Conservation (phyloP, 805 yeast species). For the Torulaspora microellipsoides region DNA sequence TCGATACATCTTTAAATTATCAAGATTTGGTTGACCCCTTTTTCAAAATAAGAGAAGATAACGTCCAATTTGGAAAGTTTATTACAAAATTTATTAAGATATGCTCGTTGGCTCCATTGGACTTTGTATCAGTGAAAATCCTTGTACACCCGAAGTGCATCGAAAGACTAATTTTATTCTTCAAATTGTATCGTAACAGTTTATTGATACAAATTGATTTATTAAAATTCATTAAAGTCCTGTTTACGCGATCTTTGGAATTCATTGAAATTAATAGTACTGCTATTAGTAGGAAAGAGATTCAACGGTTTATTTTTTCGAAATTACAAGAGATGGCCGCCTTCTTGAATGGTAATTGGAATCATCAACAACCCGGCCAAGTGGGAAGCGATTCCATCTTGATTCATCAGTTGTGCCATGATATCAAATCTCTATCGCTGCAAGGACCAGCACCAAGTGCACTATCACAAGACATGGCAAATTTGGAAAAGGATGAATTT, state of each 20-base stretch:
- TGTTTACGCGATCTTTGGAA: slow-evolving; percentile 24
- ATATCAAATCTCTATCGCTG: slow-evolving; percentile 17
- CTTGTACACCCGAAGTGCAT: slow-evolving; percentile 17
- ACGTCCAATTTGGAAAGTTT: slow-evolving; percentile 26
- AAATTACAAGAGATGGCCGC: slow-evolving; percentile 13
- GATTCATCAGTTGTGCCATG: slow-evolving; percentile 32
- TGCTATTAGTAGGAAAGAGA: slow-evolving; percentile 4
- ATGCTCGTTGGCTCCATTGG: slow-evolving; percentile 24
- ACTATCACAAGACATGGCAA: neutral
- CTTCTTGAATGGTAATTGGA: slow-evolving; percentile 28
- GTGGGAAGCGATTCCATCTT: slow-evolving; percentile 35
- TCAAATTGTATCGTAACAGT: slow-evolving; percentile 29
- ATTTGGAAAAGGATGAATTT: slow-evolving; percentile 9
- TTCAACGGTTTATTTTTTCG: slow-evolving; percentile 2
- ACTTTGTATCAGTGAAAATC: slow-evolving; percentile 16
- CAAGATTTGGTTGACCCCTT: slow-evolving; percentile 19
- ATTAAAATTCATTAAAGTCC: slow-evolving; percentile 29
- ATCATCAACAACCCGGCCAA: slow-evolving; percentile 14
- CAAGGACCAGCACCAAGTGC: slow-evolving; percentile 1
- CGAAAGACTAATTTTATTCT: slow-evolving; percentile 21
- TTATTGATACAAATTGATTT: slow-evolving; percentile 34
- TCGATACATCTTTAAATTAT: slow-evolving; percentile 2
- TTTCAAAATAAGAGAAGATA: slow-evolving; percentile 20
- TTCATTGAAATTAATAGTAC: slow-evolving; percentile 2
- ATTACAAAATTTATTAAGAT: slow-evolving; percentile 25